phyloP scores from a whole-genome alignment of 2,329 filamentous ascomycete species.

The Nothomitra cinnamomea region DNA sequence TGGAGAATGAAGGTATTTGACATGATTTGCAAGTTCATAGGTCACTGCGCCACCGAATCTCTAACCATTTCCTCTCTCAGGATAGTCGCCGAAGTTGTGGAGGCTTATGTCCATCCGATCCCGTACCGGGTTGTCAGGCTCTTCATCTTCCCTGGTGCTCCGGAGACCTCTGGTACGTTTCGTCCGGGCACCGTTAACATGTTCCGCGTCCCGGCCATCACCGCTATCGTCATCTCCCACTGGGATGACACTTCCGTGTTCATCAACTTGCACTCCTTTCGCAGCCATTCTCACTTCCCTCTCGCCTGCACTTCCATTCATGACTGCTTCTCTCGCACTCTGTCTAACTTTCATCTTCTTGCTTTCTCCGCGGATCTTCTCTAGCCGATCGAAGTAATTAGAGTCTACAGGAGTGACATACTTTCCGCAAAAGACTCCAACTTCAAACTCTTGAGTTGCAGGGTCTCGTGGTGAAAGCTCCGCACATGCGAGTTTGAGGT shows the following conservation, averaged over 20 bases:
- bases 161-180: conserved; percentile 8
- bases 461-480: conserved; percentile 45
- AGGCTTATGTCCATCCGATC: conserved; percentile 43
- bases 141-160: conserved; percentile 8
- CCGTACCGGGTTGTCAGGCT: conserved; percentile 24
- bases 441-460: conserved; percentile 54
- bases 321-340: conserved; percentile 44
- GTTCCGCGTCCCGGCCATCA: conserved; percentile 13
- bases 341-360: conserved; percentile 49
- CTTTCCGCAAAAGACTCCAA: conserved; percentile 79
- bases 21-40: no score
- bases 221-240: conserved; percentile 19
- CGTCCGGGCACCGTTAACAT: conserved; percentile 14
- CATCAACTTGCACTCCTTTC: conserved; percentile 41
- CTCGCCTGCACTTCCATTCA: conserved; percentile 42
- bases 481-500: conserved; percentile 64
- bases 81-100: conserved; percentile 36
- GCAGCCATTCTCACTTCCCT: conserved; percentile 44
- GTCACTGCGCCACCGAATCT: not conserved
- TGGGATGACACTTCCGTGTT: conserved; percentile 39
- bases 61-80: conserved; percentile 4
- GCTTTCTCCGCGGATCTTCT: conserved; percentile 52
- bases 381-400: conserved; percentile 69
- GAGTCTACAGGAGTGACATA: conserved; percentile 68
- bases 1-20: no score